A percentile compares a stretch with the other conserved stretches of the same genome.
These are phyloP conservation scores for Schizophyllum amplum DNA, from an alignment of 1,284 basidiomycete genomes.

Conservation along the genomic window DNA sequence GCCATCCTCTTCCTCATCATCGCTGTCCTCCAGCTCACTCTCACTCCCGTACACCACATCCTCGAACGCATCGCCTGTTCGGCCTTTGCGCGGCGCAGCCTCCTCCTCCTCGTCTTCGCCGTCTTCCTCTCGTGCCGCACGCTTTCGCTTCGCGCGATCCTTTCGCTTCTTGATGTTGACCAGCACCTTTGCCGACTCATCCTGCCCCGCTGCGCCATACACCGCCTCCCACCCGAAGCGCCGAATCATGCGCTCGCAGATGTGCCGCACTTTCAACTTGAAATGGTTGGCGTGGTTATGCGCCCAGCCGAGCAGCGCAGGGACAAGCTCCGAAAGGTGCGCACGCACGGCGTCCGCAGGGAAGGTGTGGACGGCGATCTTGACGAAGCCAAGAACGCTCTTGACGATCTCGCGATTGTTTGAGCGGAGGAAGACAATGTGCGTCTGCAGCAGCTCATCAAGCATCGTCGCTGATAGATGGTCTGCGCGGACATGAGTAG, in stretches of 20 bases:
- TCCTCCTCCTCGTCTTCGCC: slow-evolving; percentile 50
- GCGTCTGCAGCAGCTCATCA: slow-evolving; percentile 79
- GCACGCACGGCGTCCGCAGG: slow-evolving; percentile 64
- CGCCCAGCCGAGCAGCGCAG: slow-evolving; percentile 84
- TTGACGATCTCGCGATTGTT: slow-evolving; percentile 98
- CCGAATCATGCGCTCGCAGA: slow-evolving; percentile 93
- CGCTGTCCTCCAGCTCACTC: slow-evolving; percentile 73
- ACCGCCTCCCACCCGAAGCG: slow-evolving; percentile 88
- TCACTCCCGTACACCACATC: slow-evolving; percentile 94
- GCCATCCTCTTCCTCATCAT: slow-evolving; percentile 38
- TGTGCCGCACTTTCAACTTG: slow-evolving; percentile 93
- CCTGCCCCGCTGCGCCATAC: slow-evolving; percentile 67
- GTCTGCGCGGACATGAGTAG: slow-evolving; percentile 38
- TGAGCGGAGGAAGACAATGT: slow-evolving; percentile 86
- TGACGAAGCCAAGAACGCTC: slow-evolving; percentile 91
- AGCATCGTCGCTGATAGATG: slow-evolving; percentile 71
- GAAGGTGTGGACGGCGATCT: slow-evolving; percentile 87
- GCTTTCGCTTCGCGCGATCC: slow-evolving; percentile 82
- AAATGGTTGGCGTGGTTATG: slow-evolving; percentile 99
- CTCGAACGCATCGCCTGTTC: slow-evolving; percentile 84
- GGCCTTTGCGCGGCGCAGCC: slow-evolving; percentile 35
- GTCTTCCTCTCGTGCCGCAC: slow-evolving; percentile 39
- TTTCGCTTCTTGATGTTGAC: slow-evolving; percentile 89
- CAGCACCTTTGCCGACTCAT: slow-evolving; percentile 73
- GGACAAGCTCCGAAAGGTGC: slow-evolving; percentile 74